A percentile compares a stretch with the other conserved stretches of the same genome.
phyloP scores from a whole-genome alignment of 164 flowering plant species.

The Berberis thunbergii region DNA sequence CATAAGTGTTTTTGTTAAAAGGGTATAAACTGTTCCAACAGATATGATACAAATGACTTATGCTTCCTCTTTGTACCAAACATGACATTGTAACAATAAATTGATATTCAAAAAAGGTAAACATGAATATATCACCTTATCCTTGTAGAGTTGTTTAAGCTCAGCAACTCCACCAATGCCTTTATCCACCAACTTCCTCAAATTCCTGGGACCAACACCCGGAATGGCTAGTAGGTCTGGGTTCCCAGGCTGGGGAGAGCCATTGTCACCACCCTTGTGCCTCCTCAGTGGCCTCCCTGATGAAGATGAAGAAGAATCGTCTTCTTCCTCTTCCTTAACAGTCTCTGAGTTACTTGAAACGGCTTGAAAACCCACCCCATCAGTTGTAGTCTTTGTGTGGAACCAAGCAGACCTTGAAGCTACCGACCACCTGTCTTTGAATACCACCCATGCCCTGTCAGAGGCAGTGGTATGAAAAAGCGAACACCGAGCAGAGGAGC shows the following conservation, averaged over 20 bases:
- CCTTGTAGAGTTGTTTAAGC: conserved; percentile 76
- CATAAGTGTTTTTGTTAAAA: background rate
- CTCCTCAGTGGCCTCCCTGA: conserved; percentile 22
- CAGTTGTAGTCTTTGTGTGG: conserved; percentile 20
- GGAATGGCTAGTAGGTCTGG: conserved; percentile 92
- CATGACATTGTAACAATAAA: no score
- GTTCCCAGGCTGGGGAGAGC: conserved; percentile 19
- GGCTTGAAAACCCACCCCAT: conserved; percentile 6
- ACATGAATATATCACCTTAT: conserved; percentile 40
- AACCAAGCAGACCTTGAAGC: conserved; percentile 28
- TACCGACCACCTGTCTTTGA: conserved; percentile 13
- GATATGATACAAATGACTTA: no score
- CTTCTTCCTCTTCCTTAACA: conserved; percentile 6
- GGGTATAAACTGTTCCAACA: background rate
- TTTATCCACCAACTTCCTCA: conserved; percentile 85
- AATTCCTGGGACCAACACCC: conserved; percentile 90
- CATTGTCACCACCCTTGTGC: conserved; percentile 20
- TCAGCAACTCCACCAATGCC: conserved; percentile 83
- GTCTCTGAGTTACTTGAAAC: conserved; percentile 5
- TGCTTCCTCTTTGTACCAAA: no score
- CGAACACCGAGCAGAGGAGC: no score
- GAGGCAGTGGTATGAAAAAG: conserved; percentile 13
- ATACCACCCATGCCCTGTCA: conserved; percentile 33
- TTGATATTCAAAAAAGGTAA: background rate
- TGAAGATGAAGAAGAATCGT: background rate